Evolutionary conservation across 495 filamentous ascomycete species (phyloP), one percentile per base, ranked within the genome.

Genomic region (Aspergillus affinis): DNA sequence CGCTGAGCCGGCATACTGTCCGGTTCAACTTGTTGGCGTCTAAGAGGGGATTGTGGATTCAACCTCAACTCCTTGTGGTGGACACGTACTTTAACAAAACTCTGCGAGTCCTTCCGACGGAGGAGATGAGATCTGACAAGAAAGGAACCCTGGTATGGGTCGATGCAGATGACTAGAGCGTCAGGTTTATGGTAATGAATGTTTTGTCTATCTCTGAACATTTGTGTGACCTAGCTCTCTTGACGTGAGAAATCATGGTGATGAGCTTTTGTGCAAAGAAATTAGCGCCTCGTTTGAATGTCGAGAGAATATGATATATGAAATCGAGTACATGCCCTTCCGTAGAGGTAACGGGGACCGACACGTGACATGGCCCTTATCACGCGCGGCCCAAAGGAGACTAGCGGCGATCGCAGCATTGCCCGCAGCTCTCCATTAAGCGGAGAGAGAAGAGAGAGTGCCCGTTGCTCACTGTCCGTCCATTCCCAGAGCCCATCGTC

Each of bases 81-180:
- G 92, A 97, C 75, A 86, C 87, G 63, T 93, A 93, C 65, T 97
- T 96, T 71, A 91, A 93, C 72, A 96, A 96, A 79, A 82, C 85
- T 19, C 69, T 97, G 52, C 84, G 87, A 58, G 85, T 93, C 6
- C 81, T 88, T 32, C 86, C 88, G 0, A 84, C 79, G 8, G 88
- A 90, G 65, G 90, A 90, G 0, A 87, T 93, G 77, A 86, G 81
- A 61, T 74, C 80, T 9, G 89, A 91, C 62, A 90, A 89, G 77
- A 86, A 89, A 49, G 90, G 89, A 0, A 72, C 91, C 12, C 64
- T 87, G 62, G 75, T 87, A 19, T 93, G 91, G 91, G 75, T 82
- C 57, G 81, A 80, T 69, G 75, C 74, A 56, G 75, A 81, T 41
- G 73, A 78, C 48, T 81, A 75, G 66, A 51, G 36, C 12, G 36